Evolutionary conservation across 164 flowering plant genomes (phyloP).

Genomic region (Euptelea pleiosperma): DNA sequence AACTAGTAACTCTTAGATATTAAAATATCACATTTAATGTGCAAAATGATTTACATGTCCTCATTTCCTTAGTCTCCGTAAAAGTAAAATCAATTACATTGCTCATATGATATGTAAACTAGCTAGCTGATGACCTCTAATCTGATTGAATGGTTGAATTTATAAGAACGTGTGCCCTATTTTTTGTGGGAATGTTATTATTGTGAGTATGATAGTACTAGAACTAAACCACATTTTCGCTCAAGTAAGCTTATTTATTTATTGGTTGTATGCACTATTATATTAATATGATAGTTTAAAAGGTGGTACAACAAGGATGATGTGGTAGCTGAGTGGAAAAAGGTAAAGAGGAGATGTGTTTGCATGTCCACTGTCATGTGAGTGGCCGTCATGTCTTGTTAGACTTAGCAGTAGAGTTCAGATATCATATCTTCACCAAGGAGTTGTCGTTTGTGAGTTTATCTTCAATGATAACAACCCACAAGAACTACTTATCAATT

Average conservation of each 20-base stretch:
- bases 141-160: too few relatives aligned
- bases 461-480: not conserved
- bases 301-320: constrained; percentile 89
- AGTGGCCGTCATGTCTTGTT: constrained; percentile 66
- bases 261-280: not conserved
- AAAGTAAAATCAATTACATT: too few relatives aligned
- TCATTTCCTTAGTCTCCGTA: too few relatives aligned
- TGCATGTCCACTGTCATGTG: constrained; percentile 81
- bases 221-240: too few relatives aligned
- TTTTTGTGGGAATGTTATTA: too few relatives aligned
- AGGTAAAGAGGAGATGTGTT: constrained; percentile 53
- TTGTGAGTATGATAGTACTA: too few relatives aligned
- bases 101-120: too few relatives aligned
- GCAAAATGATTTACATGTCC: too few relatives aligned
- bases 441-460: constrained; percentile 79
- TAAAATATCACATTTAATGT: too few relatives aligned
- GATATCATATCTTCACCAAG: constrained; percentile 89
- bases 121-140: too few relatives aligned
- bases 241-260: not conserved
- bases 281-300: constrained; percentile 44
- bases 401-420: constrained; percentile 72
- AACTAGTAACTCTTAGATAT: too few relatives aligned
- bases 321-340: constrained; percentile 87
- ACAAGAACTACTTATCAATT: not conserved
- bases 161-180: too few relatives aligned